Conservation (phyloP, 1,284 basidiomycete species). For the Singerocomus inundabilis region DNA sequence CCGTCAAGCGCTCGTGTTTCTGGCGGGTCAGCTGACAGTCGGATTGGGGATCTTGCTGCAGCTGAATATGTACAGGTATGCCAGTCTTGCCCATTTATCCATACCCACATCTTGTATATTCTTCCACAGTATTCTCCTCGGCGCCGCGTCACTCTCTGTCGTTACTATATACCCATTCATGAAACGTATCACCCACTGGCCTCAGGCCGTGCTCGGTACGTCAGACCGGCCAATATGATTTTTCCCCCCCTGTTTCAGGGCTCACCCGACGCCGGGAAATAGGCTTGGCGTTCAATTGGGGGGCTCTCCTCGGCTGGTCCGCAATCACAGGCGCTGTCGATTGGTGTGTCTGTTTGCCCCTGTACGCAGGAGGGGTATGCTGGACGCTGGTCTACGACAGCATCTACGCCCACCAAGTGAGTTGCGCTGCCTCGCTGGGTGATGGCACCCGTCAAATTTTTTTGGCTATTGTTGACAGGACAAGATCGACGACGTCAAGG, state of each 20-base stretch:
- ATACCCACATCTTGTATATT: no score
- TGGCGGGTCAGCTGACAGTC: conserved; percentile 79
- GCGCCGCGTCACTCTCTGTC: conserved; percentile 85
- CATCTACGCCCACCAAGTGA: conserved; percentile 96
- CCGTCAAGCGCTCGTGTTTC: conserved; percentile 78
- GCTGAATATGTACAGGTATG: conserved; percentile 90
- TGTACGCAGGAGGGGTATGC: conserved; percentile 87
- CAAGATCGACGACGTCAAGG: conserved; percentile 86
- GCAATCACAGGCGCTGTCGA: conserved; percentile 83
- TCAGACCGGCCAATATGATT: conserved; percentile 5
- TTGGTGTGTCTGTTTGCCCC: conserved; percentile 82
- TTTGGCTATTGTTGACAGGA: no score
- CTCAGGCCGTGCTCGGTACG: conserved; percentile 89
- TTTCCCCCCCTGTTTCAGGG: background rate
- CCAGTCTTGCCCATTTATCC: no score
- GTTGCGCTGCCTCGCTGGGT: conserved; percentile 6
- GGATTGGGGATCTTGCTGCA: conserved; percentile 92
- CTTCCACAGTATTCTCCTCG: conserved; percentile 75
- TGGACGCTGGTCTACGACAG: conserved; percentile 99
- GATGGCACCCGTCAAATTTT: no score
- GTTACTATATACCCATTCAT: conserved; percentile 94
- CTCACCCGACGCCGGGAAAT: background rate
- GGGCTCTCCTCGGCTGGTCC: conserved; percentile 93
- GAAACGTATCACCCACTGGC: conserved; percentile 98
- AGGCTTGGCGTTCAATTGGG: conserved; percentile 98